Percentiles rank a stretch among this genome's conserved stretches.
phyloP scores from a whole-genome alignment of 768 basidiomycete genomes.

The Lentinula sp. region DNA sequence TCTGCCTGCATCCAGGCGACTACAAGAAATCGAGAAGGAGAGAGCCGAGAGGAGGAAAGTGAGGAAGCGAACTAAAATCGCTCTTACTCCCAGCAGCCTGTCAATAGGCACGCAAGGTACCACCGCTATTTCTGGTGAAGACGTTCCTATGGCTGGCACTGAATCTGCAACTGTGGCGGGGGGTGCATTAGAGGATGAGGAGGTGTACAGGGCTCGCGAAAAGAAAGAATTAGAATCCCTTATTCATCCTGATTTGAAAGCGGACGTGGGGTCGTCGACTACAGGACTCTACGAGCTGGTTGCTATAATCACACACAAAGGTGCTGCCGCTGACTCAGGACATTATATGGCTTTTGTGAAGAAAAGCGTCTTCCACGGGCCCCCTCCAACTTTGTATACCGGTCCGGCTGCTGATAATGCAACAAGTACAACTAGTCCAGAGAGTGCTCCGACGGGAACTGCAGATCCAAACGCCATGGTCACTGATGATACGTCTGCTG shows the following conservation, averaged over 20 bases:
- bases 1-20: constrained; percentile 59
- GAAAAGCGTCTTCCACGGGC: constrained; percentile 60
- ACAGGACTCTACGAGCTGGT: constrained; percentile 89
- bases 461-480: constrained; percentile 8
- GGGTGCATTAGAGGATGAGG: constrained; percentile 58
- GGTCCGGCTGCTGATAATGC: background rate
- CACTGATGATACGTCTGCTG: constrained; percentile 10
- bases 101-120: constrained; percentile 14
- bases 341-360: constrained; percentile 94
- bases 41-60: constrained; percentile 79
- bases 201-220: constrained; percentile 59
- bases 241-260: constrained; percentile 54
- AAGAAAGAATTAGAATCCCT: constrained; percentile 56
- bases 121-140: constrained; percentile 21
- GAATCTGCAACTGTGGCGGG: constrained; percentile 19
- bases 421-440: background rate
- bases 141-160: background rate
- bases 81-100: constrained; percentile 15
- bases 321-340: constrained; percentile 88
- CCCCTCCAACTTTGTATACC: constrained; percentile 16
- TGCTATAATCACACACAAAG: constrained; percentile 96
- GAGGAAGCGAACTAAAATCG: constrained; percentile 63
- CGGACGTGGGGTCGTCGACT: constrained; percentile 67
- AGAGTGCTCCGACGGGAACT: background rate
- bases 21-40: constrained; percentile 81